A percentile compares a stretch with the other conserved stretches of the same genome.
Conservation (phyloP, 2,329 filamentous ascomycete species). For the Ilyonectria robusta region DNA sequence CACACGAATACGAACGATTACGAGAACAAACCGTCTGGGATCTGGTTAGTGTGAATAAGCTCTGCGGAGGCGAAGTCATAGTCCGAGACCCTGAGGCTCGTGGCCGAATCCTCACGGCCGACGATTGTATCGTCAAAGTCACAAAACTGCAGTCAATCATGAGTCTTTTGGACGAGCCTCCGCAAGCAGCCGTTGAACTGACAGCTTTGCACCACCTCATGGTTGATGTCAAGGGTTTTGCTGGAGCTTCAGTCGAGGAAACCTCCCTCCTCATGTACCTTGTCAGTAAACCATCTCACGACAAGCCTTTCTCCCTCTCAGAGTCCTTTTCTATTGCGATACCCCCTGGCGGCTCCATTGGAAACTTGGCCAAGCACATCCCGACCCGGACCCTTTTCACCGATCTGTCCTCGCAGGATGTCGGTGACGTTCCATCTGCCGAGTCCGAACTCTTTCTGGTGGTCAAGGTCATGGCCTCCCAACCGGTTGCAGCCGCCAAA, state of each 20-base stretch:
- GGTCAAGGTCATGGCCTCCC: slow-evolving; percentile 79
- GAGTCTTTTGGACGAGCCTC: slow-evolving; percentile 91
- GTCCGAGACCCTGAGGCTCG: slow-evolving; percentile 89
- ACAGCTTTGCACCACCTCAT: slow-evolving; percentile 84
- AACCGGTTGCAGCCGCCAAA: slow-evolving; percentile 62
- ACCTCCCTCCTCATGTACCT: slow-evolving; percentile 85
- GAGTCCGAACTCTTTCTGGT: slow-evolving; percentile 86
- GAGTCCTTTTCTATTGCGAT: slow-evolving; percentile 88
- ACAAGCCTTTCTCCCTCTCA: slow-evolving; percentile 77
- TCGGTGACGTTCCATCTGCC: slow-evolving; percentile 72
- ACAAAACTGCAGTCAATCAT: slow-evolving; percentile 95
- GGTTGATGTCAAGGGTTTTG: slow-evolving; percentile 86
- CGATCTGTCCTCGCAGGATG: slow-evolving; percentile 84
- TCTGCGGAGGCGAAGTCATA: slow-evolving; percentile 93
- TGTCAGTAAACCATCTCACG: slow-evolving; percentile 77
- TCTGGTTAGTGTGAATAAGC: slow-evolving; percentile 92
- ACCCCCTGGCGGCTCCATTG: slow-evolving; percentile 79
- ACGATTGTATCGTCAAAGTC: slow-evolving; percentile 93
- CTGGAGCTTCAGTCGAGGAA: slow-evolving; percentile 81
- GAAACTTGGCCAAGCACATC: slow-evolving; percentile 73
- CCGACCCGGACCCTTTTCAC: slow-evolving; percentile 89
- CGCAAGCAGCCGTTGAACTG: slow-evolving; percentile 75
- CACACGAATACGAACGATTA: slow-evolving; percentile 83
- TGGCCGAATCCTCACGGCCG: slow-evolving; percentile 88
- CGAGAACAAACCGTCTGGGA: slow-evolving; percentile 97